Base-by-base conservation (phyloP, 352 stramenopile species). In the Phytophthora pini region DNA sequence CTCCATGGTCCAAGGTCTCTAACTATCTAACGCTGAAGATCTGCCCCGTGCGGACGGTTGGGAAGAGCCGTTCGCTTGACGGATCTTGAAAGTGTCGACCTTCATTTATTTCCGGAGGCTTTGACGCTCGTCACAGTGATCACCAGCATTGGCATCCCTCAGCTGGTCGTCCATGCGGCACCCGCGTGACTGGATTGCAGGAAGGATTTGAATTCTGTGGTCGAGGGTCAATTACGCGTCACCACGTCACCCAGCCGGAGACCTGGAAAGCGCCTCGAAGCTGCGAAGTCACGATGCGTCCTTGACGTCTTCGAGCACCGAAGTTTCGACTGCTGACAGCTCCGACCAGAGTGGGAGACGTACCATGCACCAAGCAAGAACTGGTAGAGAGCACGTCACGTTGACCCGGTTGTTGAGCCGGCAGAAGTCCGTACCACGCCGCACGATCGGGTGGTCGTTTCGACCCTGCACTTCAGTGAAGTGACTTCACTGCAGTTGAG, bases 1-100 rank as follows among this genome's bases (percentile, higher is more conserved):
- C 41, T 86, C 72, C 77, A 86, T 86, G 40, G 20, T 39, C 32
- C 5, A 55, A 27, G 17, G 61, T 63, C 27, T 61, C 48, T 39
- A 26, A 15, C 49, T 52, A 54, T 41, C 24, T 49, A 43, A 43
- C 38, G 10, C 13, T 8, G 15, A 22, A 43, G 38, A 43, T 43
- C 17, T 1, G 17, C 17, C 0, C 17, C 17, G 17, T 20, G 17
- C 31, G 8, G 31, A 36, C 31, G 31, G 31, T 36, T 36, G 31
- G 31, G 31, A 36, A 36, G 31, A 36, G 31, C 31, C 31, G 31
- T 36, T 36, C 7, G 24, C 24, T 26, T 26, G 24, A 2, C 24
- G 24, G 24, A 26, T 26, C 24, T 26, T 26, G 24, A 4, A 2
- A 26, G 24, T 9, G 31, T 36, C 10, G 8, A 9, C 15, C 1